Percentiles rank a stretch among this genome's conserved stretches.
phyloP scores from a whole-genome alignment of 139 green algal species.

The Limnomonas spitsbergensis region DNA sequence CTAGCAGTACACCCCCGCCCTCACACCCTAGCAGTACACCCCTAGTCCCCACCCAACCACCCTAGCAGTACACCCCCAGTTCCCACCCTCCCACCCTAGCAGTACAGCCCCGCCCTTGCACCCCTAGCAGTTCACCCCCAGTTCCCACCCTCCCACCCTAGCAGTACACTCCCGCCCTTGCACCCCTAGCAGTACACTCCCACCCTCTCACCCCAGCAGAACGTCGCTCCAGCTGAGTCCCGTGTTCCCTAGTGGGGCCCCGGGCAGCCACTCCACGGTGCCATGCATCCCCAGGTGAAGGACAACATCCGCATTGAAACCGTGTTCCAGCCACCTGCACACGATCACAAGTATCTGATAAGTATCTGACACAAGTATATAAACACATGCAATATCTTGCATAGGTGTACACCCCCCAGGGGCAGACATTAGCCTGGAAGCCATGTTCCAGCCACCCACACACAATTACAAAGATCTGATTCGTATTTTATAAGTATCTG shows the following conservation, averaged over 20 bases:
- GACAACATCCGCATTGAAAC: conserved; percentile 79
- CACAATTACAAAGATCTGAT: too few relatives aligned
- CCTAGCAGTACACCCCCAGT: conserved; percentile 75
- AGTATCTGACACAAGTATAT: too few relatives aligned
- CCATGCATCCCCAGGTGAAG: conserved; percentile 98
- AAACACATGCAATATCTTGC: too few relatives aligned
- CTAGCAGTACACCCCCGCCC: conserved; percentile 24
- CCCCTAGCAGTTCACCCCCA: too few relatives aligned
- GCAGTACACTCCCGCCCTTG: not conserved
- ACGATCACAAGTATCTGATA: too few relatives aligned
- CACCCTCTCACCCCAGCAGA: conserved; percentile 67
- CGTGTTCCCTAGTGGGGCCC: conserved; percentile 72
- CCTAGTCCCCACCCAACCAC: too few relatives aligned
- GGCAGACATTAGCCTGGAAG: conserved; percentile 76
- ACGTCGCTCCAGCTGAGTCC: conserved; percentile 64
- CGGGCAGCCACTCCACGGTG: conserved; percentile 96
- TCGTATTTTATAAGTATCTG: too few relatives aligned
- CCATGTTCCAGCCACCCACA: conserved; percentile 38
- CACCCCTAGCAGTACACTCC: conserved; percentile 73
- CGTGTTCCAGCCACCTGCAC: conserved; percentile 36
- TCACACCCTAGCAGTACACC: conserved; percentile 68
- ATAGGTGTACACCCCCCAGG: too few relatives aligned
- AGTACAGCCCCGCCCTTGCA: too few relatives aligned
- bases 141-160: too few relatives aligned
- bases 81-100: too few relatives aligned